phyloP scores from a whole-genome alignment of 2,329 filamentous ascomycete genomes.

The Aspergillus tanneri region DNA sequence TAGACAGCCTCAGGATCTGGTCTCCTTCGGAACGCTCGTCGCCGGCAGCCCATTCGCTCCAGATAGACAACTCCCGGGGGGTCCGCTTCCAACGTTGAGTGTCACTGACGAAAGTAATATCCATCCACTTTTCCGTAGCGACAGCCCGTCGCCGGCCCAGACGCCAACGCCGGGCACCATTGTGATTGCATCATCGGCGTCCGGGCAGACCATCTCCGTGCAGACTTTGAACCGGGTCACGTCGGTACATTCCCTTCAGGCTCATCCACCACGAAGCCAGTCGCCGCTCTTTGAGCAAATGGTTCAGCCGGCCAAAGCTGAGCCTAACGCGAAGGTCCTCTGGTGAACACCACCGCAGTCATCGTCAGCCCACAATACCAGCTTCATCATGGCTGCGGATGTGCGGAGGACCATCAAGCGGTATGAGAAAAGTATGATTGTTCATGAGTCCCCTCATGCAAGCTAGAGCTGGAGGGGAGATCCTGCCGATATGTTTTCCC shows the following conservation, averaged over 20 bases:
- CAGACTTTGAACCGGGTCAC: slow-evolving; percentile 39
- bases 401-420: slow-evolving; percentile 23
- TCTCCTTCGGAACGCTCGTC: slow-evolving; percentile 19
- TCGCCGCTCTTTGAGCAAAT: slow-evolving; percentile 20
- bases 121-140: slow-evolving; percentile 58
- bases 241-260: slow-evolving; percentile 34
- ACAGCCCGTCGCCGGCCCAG: slow-evolving; percentile 54
- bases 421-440: slow-evolving; percentile 28
- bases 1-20: slow-evolving; percentile 26
- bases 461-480: slow-evolving; percentile 14
- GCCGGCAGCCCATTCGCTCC: slow-evolving; percentile 21
- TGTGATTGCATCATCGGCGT: slow-evolving; percentile 55
- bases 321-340: slow-evolving; percentile 7
- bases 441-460: slow-evolving; percentile 32
- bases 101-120: slow-evolving; percentile 52
- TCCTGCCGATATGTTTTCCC: not conserved
- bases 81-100: slow-evolving; percentile 19
- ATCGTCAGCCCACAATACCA: slow-evolving; percentile 2
- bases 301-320: slow-evolving; percentile 11
- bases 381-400: slow-evolving; percentile 23
- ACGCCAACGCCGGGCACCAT: slow-evolving; percentile 54
- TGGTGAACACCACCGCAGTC: not conserved
- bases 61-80: slow-evolving; percentile 17
- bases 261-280: slow-evolving; percentile 20
- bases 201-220: slow-evolving; percentile 52